Evolutionary conservation across 2,329 filamentous ascomycete species (phyloP), one percentile per base, ranked within the genome.

Genomic region (Colletotrichum euphorbiae): DNA sequence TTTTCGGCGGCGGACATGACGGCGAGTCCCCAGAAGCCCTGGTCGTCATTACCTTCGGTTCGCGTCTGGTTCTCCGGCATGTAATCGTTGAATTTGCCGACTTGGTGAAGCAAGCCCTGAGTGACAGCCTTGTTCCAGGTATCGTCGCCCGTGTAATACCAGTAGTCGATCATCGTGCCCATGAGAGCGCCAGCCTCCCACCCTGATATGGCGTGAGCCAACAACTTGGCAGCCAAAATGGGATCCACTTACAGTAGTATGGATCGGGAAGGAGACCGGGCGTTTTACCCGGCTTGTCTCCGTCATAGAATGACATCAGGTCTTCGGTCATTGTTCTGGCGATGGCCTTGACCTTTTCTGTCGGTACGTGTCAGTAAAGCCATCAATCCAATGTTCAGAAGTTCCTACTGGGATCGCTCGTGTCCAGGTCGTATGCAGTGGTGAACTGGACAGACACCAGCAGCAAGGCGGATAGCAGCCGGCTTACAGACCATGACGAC

Each of bases 151-250:
- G 92, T 95, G 76, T 93, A 93, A 75, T 90, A 92, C 92, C 92
- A 97, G 77, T 96, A 96, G 74, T 96, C 92, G 60, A 97, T 84
- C 70, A 96, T 81, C 2, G 90, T 83, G 21, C 87, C 87, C 79
- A 90, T 84, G 82, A 94, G 89, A 64, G 91, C 91, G 59, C 92
- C 92, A 11, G 84, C 90, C 79, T 92, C 91, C 92, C 89, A 94
- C 86, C 86, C 85, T 87, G 64, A 9, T 62, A 52, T 15, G 3
- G 46, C 45, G 24, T 62, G 43, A 61, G 62, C 52, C 17, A 24
- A 19, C 24, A 28, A 3, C 50, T n/a, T 3, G 36, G 13, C 9
- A n/a, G 21, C 11, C 7, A 38, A 21, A 7, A 5, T n/a, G 19
- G 6, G 19, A 19, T 42, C 4, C 38, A 76, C 83, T 72, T 76